Evolutionary conservation across 2,329 filamentous ascomycete genomes (phyloP).

Genomic region (Pseudodiploospora longispora): DNA sequence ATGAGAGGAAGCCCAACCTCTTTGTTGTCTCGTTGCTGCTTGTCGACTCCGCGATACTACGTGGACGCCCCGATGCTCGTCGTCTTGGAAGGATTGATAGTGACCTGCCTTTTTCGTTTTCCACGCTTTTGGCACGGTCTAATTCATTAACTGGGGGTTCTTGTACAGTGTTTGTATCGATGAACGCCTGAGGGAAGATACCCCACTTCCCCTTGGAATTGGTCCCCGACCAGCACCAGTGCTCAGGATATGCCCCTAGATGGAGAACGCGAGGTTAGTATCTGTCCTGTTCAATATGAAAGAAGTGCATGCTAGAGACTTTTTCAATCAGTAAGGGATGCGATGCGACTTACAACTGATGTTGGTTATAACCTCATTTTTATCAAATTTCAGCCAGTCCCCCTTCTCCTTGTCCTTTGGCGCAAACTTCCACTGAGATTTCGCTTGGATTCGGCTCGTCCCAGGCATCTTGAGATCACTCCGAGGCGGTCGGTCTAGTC

Average conservation of each 20-base stretch:
- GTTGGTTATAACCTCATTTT: constrained; percentile 59
- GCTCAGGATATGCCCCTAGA: constrained; percentile 36
- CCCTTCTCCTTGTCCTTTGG: constrained; percentile 35
- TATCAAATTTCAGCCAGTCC: constrained; percentile 54
- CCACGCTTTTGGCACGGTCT: constrained; percentile 22
- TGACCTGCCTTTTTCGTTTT: constrained; percentile 26
- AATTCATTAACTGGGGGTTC: constrained; percentile 22
- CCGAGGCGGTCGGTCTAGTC: constrained; percentile 38
- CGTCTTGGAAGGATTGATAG: constrained; percentile 26
- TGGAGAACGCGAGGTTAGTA: constrained; percentile 2
- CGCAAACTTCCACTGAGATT: constrained; percentile 46
- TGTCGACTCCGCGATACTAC: constrained; percentile 25
- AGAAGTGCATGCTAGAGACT: not conserved
- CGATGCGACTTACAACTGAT: constrained; percentile 41
- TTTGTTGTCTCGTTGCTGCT: constrained; percentile 21
- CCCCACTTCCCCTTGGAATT: constrained; percentile 46
- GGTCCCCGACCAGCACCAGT: constrained; percentile 50
- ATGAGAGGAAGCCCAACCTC: constrained; percentile 6
- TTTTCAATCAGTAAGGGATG: not conserved
- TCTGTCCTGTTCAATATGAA: not conserved
- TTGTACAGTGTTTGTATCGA: constrained; percentile 38
- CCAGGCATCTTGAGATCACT: constrained; percentile 38
- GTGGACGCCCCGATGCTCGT: constrained; percentile 20
- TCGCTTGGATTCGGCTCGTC: constrained; percentile 39
- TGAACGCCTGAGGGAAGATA: constrained; percentile 43